phyloP scores from a whole-genome alignment of 2,329 filamentous ascomycete genomes.

The Aspergillus phoenicis region DNA sequence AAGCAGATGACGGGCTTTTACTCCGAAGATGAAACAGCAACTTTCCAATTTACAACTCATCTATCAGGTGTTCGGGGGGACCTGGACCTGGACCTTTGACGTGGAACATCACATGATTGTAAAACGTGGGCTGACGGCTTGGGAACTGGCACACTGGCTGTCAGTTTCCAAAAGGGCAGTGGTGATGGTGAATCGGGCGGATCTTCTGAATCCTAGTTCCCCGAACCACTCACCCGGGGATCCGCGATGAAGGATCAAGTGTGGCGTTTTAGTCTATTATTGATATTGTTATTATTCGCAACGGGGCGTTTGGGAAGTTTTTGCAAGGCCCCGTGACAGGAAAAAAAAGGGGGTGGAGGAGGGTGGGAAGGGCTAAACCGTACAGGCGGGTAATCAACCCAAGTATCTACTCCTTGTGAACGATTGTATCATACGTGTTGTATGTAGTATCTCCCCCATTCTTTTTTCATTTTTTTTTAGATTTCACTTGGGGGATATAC shows the following conservation, averaged over 20 bases:
- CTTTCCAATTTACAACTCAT: conserved; percentile 15
- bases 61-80: conserved; percentile 11
- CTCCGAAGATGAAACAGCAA: conserved; percentile 11
- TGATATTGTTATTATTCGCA: conserved; percentile 3
- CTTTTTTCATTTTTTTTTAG: neutral
- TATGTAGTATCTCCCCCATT: neutral
- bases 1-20: neutral
- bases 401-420: neutral
- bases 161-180: conserved; percentile 6
- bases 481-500: neutral
- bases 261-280: conserved; percentile 18
- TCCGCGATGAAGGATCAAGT: conserved; percentile 15
- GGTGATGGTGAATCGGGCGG: conserved; percentile 19
- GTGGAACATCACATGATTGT: conserved; percentile 34
- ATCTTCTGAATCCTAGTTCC: conserved; percentile 20
- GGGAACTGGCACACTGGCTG: neutral
- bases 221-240: conserved; percentile 23
- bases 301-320: conserved; percentile 4
- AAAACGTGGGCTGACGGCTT: conserved; percentile 27
- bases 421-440: neutral
- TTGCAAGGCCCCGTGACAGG: conserved; percentile 16
- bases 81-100: conserved; percentile 8
- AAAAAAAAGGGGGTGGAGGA: conserved; percentile 5
- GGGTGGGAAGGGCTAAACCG: conserved; percentile 1
- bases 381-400: conserved; percentile 8